These are phyloP conservation scores for Pyrenophora seminiperda DNA, from an alignment of 2,329 filamentous ascomycete genomes.

Conservation along the genomic window DNA sequence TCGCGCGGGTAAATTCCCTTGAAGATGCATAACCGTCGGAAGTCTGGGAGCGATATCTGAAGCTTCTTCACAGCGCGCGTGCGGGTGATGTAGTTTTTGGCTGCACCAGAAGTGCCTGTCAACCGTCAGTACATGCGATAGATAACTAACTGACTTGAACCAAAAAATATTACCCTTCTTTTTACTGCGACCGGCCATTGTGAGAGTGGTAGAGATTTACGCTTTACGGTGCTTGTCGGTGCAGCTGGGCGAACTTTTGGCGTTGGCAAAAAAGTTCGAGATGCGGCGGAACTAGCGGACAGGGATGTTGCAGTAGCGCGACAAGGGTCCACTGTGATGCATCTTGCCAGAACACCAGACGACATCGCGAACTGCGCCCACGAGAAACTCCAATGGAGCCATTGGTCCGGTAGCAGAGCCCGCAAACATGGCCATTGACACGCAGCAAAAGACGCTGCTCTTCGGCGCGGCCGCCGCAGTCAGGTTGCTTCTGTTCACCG, in stretches of 20 bases:
- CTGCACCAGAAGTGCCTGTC: constrained; percentile 79
- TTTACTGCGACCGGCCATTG: constrained; percentile 47
- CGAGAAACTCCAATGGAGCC: constrained; percentile 17
- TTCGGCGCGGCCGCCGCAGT: constrained; percentile 78
- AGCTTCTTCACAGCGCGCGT: constrained; percentile 97
- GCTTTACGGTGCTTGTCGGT: constrained; percentile 12
- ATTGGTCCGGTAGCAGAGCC: constrained; percentile 7
- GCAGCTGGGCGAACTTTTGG: constrained; percentile 16
- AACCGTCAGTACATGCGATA: constrained; percentile 20
- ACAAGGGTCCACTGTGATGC: constrained; percentile 21
- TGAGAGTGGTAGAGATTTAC: constrained; percentile 6
- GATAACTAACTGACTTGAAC: too few species aligned
- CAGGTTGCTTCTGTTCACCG: constrained; percentile 76
- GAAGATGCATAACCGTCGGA: constrained; percentile 98
- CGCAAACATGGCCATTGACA: constrained; percentile 51
- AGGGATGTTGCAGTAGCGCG: constrained; percentile 27
- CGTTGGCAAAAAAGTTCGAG: constrained; percentile 42
- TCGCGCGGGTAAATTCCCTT: constrained; percentile 98
- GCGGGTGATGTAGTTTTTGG: constrained; percentile 97
- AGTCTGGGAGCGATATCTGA: constrained; percentile 95
- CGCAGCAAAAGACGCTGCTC: constrained; percentile 65
- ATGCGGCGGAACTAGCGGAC: constrained; percentile 26
- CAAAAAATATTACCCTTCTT: constrained; percentile 67
- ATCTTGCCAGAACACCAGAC: constrained; percentile 15
- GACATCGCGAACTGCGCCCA: background rate